Evolutionary conservation across 768 basidiomycete genomes (phyloP), one percentile per base, ranked within the genome.

Genomic region (Serendipita indica): DNA sequence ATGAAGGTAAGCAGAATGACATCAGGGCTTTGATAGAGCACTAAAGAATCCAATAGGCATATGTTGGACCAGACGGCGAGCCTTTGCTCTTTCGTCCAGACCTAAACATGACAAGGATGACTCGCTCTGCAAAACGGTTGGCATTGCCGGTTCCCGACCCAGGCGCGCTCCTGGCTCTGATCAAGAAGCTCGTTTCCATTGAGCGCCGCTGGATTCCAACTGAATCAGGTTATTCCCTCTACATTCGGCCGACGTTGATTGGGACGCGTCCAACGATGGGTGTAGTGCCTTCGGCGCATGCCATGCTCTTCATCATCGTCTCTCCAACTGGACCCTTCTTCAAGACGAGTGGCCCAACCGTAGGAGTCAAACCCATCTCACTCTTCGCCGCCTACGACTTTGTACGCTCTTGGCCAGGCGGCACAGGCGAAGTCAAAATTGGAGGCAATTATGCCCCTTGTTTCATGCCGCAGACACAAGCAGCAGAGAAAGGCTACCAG

Each of bases 181-280:
- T 82, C 67, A 83, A 85, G 69, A 77, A 77, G 49, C 78, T 97
- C 60, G 80, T 87, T 52, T 58, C 67, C 39, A 62, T 85, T 45
- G 92, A 97, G 41, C 69, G 74, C n/a, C 79, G 83, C 10, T 96
- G 92, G 91, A 89, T 96, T 32, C 92, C 91, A 2, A 70, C 73
- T 1, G 69, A 73, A 12, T 74, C 79, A 1, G 90, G 85, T 13
- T 80, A 88, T 69, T 88, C 84, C 60, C 73, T 97, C 33, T 97
- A 94, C 73, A 79, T 96, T 63, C 83, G 92, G 45, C 85, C 89
- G 22, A 90, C 83, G 3, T 70, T 88, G 66, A 84, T 77, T 60
- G 75, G 72, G 20, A 75, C 75, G 0, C 69, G 74, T 6, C 60
- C 72, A 7, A 28, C 49, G n/a, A 54, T 54, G 49, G 49, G 49